Evolutionary conservation across 176 grass and related monocot genomes (phyloP), one percentile per base, ranked within the genome.

Genomic region (Metroxylon sagu): DNA sequence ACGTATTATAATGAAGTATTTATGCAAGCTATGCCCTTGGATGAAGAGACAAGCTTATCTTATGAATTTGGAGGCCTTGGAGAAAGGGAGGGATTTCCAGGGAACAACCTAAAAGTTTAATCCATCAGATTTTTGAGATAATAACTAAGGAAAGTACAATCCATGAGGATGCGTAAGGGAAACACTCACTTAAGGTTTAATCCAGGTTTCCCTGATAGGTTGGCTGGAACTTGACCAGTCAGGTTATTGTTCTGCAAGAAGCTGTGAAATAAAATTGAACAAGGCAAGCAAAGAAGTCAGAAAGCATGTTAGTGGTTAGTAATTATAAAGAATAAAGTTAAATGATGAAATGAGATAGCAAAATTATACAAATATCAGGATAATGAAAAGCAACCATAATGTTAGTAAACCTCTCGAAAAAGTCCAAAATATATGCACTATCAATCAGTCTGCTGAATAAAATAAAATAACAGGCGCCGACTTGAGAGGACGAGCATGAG

Each of bases 211-310:
- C 29, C 59, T 52, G 88, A 62, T 74, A 97, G 79, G 56, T 70
- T 80, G 29, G 54, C 29, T 57, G 93, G 92, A 78, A 91, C 76
- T 65, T 66, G 29, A 56, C 93, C 93, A 29, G 27, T 52, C 51
- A 97, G 65, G 28, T 78, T 57, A 80, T 97, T 97, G 49, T 71
- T 51, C 64, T 97, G 71, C 72, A 97, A 72, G 65, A 77, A 97
- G 52, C 93, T 97, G 81, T 28, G 51, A 59, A 59, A 61, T 68
- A 64, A 59, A 72, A 68, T 31, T 48, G 53, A 73, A 74, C 48
- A 16, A 15, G 39, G 55, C 63, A 64, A 65, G 48, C 5, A 17
- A 67, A 57, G 29, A 19, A 49, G 19, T 17, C 18, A 27, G 49
- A 66, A 48, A 3, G 0, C 10, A 54, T 25, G 2, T 12, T 43